Percentiles rank a stretch among this genome's conserved stretches.
Conservation (phyloP, 2,329 filamentous ascomycete genomes). For the Diaporthe amygdali region DNA sequence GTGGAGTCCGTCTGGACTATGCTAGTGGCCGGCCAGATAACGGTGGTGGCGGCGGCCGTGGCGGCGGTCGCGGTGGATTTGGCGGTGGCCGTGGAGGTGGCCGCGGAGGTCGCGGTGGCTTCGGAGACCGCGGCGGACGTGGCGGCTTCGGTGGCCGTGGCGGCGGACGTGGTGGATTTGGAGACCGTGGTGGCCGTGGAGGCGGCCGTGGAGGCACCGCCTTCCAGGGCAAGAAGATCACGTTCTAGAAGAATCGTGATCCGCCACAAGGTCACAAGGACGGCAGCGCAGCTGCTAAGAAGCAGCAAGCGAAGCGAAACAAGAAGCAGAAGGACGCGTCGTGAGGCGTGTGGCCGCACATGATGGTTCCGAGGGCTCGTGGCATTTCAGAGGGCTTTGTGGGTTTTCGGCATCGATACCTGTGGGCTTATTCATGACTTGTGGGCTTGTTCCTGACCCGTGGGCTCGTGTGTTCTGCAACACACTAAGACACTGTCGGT, state of each 20-base stretch:
- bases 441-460: constrained; percentile 51
- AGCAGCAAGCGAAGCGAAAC: not conserved
- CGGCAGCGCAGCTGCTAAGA: not conserved
- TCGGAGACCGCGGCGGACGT: constrained; percentile 49
- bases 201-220: constrained; percentile 48
- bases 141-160: constrained; percentile 53
- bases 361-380: constrained; percentile 50
- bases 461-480: constrained; percentile 34
- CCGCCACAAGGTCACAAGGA: not conserved
- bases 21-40: constrained; percentile 63
- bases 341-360: constrained; percentile 45
- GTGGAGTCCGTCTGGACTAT: constrained; percentile 83
- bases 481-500: constrained; percentile 24
- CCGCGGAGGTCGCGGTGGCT: constrained; percentile 45
- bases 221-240: constrained; percentile 82
- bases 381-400: constrained; percentile 57
- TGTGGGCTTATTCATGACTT: constrained; percentile 52
- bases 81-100: constrained; percentile 59
- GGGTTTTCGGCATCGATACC: constrained; percentile 61
- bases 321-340: constrained; percentile 66
- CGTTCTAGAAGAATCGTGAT: constrained; percentile 54
- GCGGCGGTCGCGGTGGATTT: constrained; percentile 48
- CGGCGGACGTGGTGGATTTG: constrained; percentile 49
- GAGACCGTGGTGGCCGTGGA: constrained; percentile 44
- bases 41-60: constrained; percentile 57